Evolutionary conservation across 2,329 filamentous ascomycete species (phyloP).

Genomic region (Cryoendolithus antarcticus): DNA sequence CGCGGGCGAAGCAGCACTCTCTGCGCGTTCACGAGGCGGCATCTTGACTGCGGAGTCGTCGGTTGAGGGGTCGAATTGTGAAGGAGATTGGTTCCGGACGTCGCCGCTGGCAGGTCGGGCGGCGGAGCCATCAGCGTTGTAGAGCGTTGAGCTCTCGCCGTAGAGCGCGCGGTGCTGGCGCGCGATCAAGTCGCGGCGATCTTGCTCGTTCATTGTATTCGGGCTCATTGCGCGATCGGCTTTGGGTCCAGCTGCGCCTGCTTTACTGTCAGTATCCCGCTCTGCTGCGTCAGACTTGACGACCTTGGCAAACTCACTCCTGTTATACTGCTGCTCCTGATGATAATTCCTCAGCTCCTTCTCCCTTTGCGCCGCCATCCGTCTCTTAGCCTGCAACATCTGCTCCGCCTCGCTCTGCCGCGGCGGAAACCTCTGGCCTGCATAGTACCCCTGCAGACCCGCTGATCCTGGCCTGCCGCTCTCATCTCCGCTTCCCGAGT

Average conservation of each 20-base stretch:
- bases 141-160: conserved; percentile 57
- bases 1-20: conserved; percentile 76
- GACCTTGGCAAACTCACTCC: conserved; percentile 52
- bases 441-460: conserved; percentile 88
- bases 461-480: conserved; percentile 59
- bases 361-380: conserved; percentile 98
- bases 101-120: conserved; percentile 55
- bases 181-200: conserved; percentile 88
- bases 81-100: conserved; percentile 55
- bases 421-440: conserved; percentile 80
- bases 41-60: conserved; percentile 42
- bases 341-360: conserved; percentile 99
- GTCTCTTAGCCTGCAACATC: conserved; percentile 97
- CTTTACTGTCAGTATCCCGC: too few species aligned
- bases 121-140: conserved; percentile 57
- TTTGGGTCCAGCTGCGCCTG: conserved; percentile 42
- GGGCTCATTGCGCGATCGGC: conserved; percentile 77
- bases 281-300: too few species aligned
- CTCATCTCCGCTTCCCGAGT: conserved; percentile 67
- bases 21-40: conserved; percentile 33
- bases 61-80: conserved; percentile 57
- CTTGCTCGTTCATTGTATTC: conserved; percentile 81
- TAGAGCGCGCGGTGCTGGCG: conserved; percentile 93
- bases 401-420: conserved; percentile 89
- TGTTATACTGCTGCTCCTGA: conserved; percentile 99